Conservation (phyloP, 2,329 filamentous ascomycete genomes). For the Cladosporium sp. region DNA sequence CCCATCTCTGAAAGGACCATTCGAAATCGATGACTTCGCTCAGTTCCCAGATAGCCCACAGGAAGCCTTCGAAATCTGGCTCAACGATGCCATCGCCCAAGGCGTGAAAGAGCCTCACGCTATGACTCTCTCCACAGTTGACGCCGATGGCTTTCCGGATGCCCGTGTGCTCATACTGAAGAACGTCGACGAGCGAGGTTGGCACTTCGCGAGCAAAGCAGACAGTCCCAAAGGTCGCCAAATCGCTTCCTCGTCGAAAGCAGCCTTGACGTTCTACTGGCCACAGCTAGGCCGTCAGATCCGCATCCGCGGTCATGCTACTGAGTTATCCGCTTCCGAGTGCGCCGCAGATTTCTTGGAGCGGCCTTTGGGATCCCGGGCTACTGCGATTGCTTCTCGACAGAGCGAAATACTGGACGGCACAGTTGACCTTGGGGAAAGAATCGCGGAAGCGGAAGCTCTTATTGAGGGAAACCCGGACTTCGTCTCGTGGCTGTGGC, state of each 20-base stretch:
- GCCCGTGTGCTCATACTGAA: constrained; percentile 1
- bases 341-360: not conserved
- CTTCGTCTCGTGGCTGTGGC: not conserved
- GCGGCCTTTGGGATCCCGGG: not conserved
- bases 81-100: not conserved
- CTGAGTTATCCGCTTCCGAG: not conserved
- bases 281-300: not conserved
- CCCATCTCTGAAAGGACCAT: not conserved
- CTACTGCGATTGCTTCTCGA: not conserved
- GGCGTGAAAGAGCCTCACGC: not conserved
- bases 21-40: not conserved
- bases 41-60: not conserved
- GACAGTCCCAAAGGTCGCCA: not conserved
- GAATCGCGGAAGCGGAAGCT: not conserved
- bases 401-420: not conserved
- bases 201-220: not conserved
- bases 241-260: not conserved
- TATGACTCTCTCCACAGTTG: not conserved
- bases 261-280: not conserved
- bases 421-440: not conserved
- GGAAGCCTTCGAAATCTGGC: not conserved
- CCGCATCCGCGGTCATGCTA: not conserved
- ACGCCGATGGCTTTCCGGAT: not conserved
- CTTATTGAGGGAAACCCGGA: not conserved
- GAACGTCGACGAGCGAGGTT: not conserved